Evolutionary conservation across 2,329 filamentous ascomycete species (phyloP).

Genomic region (Cladosporium cucumerinum): DNA sequence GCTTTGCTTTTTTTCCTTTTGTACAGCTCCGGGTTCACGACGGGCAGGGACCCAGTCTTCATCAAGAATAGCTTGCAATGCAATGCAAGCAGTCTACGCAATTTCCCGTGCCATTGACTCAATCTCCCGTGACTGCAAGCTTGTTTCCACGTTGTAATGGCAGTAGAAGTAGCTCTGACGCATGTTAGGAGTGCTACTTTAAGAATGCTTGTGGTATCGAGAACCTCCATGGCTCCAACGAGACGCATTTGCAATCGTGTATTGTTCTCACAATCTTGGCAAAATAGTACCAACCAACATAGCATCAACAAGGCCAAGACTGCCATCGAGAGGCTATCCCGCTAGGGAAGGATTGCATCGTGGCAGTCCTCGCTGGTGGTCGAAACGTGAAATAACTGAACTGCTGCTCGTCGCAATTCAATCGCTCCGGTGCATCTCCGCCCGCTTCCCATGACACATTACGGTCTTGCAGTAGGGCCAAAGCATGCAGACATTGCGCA

Average conservation of each 20-base stretch:
- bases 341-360: neutral
- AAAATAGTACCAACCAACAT: neutral
- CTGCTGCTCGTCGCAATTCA: neutral
- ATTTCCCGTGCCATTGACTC: neutral
- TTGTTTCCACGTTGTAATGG: neutral
- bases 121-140: neutral
- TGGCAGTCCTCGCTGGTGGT: neutral
- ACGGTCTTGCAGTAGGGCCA: neutral
- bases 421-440: neutral
- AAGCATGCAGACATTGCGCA: neutral
- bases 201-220: neutral
- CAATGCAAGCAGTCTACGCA: neutral
- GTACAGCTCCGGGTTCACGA: neutral
- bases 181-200: neutral
- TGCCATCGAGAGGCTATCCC: neutral
- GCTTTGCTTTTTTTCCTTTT: neutral
- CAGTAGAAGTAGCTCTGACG: neutral
- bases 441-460: neutral
- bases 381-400: neutral
- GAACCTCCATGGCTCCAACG: neutral
- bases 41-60: neutral
- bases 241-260: neutral
- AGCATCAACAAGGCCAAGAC: neutral
- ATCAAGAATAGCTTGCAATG: neutral
- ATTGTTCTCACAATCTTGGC: neutral